Conservation (phyloP, 2,329 filamentous ascomycete genomes). For the Endoconidiophora polonica region DNA sequence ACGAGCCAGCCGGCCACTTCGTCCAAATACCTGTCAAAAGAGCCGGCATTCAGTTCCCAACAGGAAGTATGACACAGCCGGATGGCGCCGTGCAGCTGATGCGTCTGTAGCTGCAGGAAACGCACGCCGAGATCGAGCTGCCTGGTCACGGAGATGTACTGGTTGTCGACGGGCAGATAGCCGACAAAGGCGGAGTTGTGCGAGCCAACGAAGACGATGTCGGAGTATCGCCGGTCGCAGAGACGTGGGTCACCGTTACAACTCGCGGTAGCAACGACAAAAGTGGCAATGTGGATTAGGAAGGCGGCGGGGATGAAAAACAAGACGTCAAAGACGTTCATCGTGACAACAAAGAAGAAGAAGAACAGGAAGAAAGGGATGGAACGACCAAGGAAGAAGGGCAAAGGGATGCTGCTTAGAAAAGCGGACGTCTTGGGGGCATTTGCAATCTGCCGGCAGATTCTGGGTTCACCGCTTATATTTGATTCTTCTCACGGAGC, state of each 20-base stretch:
- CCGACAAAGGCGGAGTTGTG: slow-evolving; percentile 52
- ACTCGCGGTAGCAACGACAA: slow-evolving; percentile 4
- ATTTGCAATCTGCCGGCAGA: no score
- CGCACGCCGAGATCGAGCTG: slow-evolving; percentile 47
- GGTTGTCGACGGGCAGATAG: slow-evolving; percentile 35
- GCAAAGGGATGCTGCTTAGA: no score
- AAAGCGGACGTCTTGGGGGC: no score
- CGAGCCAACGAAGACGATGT: slow-evolving; percentile 44
- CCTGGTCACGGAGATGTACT: slow-evolving; percentile 38
- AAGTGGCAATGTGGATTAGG: neutral
- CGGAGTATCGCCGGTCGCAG: slow-evolving; percentile 40
- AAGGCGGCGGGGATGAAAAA: neutral
- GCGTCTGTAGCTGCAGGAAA: slow-evolving; percentile 48
- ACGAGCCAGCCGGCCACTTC: slow-evolving; percentile 45
- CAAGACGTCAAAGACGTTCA: neutral
- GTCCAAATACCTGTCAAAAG: slow-evolving; percentile 36
- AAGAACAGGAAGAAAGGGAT: no score
- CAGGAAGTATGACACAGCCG: slow-evolving; percentile 51
- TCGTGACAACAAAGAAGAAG: neutral
- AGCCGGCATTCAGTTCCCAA: slow-evolving; percentile 39
- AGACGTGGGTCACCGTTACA: slow-evolving; percentile 44
- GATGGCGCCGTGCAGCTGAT: slow-evolving; percentile 32
- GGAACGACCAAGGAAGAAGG: no score
- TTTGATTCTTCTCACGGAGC: no score
- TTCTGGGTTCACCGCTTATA: no score